These are phyloP conservation scores for Darksidea phi DNA, from an alignment of 495 filamentous ascomycete genomes.

Conservation along the genomic window DNA sequence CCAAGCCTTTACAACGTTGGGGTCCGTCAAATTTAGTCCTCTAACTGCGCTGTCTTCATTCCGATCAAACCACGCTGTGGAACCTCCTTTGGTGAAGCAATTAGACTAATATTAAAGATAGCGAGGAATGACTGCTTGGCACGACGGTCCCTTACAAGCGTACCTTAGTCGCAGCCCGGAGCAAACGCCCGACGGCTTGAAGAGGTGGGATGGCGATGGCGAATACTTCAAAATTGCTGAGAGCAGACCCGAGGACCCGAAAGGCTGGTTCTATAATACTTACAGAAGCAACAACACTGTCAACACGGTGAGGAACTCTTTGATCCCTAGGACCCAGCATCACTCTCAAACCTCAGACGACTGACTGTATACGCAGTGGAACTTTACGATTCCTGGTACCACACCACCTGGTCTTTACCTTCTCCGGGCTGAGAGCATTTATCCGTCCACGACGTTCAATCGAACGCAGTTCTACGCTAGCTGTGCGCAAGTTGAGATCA, in stretches of 20 bases:
- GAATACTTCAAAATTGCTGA: constrained; percentile 25
- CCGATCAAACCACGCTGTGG: background rate
- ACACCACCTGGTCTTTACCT: constrained; percentile 28
- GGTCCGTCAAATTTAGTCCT: background rate
- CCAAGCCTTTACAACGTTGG: background rate
- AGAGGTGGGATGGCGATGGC: constrained; percentile 16
- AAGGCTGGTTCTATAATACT: background rate
- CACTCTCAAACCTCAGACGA: background rate
- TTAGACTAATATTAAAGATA: background rate
- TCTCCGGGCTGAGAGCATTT: constrained; percentile 17
- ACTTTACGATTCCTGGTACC: constrained; percentile 17
- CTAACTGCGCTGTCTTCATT: background rate
- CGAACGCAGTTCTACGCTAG: constrained; percentile 11
- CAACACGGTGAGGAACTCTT: background rate
- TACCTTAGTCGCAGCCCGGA: constrained; percentile 15
- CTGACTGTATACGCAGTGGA: background rate
- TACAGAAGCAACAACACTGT: background rate
- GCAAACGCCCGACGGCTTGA: constrained; percentile 7
- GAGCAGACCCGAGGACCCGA: constrained; percentile 1
- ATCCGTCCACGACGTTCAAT: constrained; percentile 2
- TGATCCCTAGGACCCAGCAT: background rate
- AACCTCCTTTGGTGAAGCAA: background rate
- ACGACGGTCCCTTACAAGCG: constrained; percentile 19
- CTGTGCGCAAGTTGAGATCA: constrained; percentile 20
- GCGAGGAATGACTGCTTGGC: background rate